Conservation (phyloP, 2,329 filamentous ascomycete species). For the Paraconiothyrium sp. region DNA sequence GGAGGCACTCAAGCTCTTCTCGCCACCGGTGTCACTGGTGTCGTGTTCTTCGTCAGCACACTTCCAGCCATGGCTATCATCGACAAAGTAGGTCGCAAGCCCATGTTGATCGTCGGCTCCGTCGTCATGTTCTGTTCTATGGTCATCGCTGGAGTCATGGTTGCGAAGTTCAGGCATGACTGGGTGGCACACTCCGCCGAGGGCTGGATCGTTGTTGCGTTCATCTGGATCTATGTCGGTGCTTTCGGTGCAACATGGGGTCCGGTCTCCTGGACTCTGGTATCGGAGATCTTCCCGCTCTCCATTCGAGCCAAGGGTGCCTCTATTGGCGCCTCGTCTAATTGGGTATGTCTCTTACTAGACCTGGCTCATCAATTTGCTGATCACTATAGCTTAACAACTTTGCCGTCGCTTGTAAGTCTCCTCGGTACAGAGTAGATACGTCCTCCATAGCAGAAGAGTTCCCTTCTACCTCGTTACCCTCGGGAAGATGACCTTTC, state of each 20-base stretch:
- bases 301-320: slow-evolving; percentile 50
- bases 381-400: slow-evolving; percentile 39
- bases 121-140: slow-evolving; percentile 48
- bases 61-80: slow-evolving; percentile 66
- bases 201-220: slow-evolving; percentile 41
- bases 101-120: slow-evolving; percentile 63
- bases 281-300: slow-evolving; percentile 49
- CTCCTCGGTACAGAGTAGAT: too few relatives aligned
- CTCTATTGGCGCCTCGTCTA: slow-evolving; percentile 48
- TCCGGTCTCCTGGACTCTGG: slow-evolving; percentile 38
- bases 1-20: slow-evolving; percentile 65
- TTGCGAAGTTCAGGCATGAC: slow-evolving; percentile 40
- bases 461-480: too few relatives aligned
- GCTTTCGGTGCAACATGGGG: slow-evolving; percentile 44
- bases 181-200: slow-evolving; percentile 31
- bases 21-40: slow-evolving; percentile 68
- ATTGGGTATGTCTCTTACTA: slow-evolving; percentile 39
- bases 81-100: slow-evolving; percentile 66
- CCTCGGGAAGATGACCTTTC: too few relatives aligned
- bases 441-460: too few relatives aligned
- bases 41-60: slow-evolving; percentile 67
- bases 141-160: slow-evolving; percentile 38
- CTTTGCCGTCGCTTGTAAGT: slow-evolving; percentile 45
- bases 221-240: slow-evolving; percentile 44
- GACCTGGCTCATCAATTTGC: neutral